Conservation (phyloP, 2,329 filamentous ascomycete species). For the Penicillium sp. region DNA sequence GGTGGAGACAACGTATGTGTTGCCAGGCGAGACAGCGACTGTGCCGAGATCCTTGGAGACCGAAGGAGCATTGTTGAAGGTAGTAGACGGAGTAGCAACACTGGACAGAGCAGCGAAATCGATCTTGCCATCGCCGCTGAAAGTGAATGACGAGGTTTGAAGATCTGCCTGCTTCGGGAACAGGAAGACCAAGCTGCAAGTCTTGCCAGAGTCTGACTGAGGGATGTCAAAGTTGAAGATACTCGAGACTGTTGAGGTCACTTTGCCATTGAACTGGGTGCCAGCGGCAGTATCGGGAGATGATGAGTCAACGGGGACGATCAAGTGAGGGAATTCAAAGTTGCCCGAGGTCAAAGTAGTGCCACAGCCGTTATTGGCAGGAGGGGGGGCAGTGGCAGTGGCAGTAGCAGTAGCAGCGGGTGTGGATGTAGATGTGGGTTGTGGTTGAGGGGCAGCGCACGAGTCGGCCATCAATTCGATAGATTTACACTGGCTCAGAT, state of each 20-base stretch:
- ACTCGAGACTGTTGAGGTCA: constrained; percentile 60
- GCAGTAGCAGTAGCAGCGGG: neutral
- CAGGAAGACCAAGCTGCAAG: constrained; percentile 70
- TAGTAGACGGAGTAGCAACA: constrained; percentile 57
- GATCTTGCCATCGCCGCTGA: constrained; percentile 60
- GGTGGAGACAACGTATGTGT: constrained; percentile 59
- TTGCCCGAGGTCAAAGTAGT: constrained; percentile 50
- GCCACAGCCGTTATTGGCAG: constrained; percentile 45
- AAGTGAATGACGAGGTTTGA: constrained; percentile 64
- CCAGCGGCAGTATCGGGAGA: constrained; percentile 61
- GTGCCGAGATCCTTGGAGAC: constrained; percentile 53
- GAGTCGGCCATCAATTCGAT: constrained; percentile 44
- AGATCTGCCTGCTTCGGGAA: constrained; percentile 64
- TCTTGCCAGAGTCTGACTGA: constrained; percentile 58
- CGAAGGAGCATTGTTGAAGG: constrained; percentile 60
- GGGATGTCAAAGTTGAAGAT: constrained; percentile 75
- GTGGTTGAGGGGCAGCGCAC: constrained; percentile 32
- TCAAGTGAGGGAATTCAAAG: constrained; percentile 66
- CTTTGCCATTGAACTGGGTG: constrained; percentile 61
- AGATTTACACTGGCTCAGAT: constrained; percentile 41
- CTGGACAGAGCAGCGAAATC: constrained; percentile 59
- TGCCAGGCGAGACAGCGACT: constrained; percentile 58
- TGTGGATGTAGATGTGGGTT: neutral
- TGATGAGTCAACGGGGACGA: constrained; percentile 64
- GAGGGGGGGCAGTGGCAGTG: constrained; percentile 14